Percentiles rank a stretch among this genome's conserved stretches.
Conservation (phyloP, 352 stramenopile genomes). For the Salisapilia sapeloensis region DNA sequence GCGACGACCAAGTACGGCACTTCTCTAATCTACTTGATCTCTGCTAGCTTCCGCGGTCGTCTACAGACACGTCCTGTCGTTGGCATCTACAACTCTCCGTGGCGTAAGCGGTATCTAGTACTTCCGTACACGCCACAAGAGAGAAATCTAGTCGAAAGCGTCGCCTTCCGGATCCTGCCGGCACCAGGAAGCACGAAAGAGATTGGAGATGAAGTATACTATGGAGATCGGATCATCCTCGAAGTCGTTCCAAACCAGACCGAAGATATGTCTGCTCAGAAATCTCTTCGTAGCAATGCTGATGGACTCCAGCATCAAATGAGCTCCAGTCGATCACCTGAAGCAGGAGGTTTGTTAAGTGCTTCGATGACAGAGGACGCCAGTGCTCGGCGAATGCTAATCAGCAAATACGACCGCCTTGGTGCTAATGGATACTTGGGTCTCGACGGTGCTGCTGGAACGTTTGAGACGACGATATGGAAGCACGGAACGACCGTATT, state of each 20-base stretch:
- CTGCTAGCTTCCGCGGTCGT: constrained; percentile 48
- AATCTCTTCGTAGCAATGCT: constrained; percentile 1
- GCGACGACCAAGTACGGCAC: constrained; percentile 23
- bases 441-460: constrained; percentile 47
- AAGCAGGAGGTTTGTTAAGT: constrained; percentile 4
- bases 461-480: constrained; percentile 74
- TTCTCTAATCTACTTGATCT: constrained; percentile 58
- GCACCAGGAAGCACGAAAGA: constrained; percentile 25
- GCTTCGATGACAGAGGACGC: constrained; percentile 1
- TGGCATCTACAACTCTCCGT: constrained; percentile 64
- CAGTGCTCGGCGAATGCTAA: constrained; percentile 5
- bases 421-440: constrained; percentile 63
- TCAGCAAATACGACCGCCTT: constrained; percentile 71
- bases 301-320: constrained; percentile 1
- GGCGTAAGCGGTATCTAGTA: constrained; percentile 70
- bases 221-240: constrained; percentile 56
- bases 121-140: constrained; percentile 57
- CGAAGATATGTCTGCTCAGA: constrained; percentile 1
- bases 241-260: constrained; percentile 21
- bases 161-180: constrained; percentile 59
- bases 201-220: constrained; percentile 54
- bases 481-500: constrained; percentile 69
- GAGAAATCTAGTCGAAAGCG: constrained; percentile 42
- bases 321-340: neutral
- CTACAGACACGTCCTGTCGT: constrained; percentile 56